phyloP scores from a whole-genome alignment of 106 monocot genomes.

The Allium sativum region DNA sequence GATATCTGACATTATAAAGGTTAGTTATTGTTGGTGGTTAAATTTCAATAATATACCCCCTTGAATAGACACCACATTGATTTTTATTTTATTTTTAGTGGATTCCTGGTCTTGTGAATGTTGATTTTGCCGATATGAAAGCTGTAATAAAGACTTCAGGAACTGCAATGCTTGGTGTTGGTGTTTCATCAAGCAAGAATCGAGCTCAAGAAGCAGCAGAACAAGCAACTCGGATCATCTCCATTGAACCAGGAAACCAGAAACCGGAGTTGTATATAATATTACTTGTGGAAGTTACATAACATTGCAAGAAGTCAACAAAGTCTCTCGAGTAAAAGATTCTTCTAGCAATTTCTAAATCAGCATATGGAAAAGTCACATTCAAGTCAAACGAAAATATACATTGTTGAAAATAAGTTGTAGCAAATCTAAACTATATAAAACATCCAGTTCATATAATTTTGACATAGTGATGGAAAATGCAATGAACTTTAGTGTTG shows the following conservation, averaged over 20 bases:
- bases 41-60: too few relatives aligned
- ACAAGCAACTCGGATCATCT: constrained; percentile 91
- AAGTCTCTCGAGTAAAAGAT: constrained; percentile 72
- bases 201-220: constrained; percentile 95
- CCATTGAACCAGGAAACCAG: constrained; percentile 82
- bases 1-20: constrained; percentile 94
- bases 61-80: too few relatives aligned
- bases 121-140: constrained; percentile 98
- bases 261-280: constrained; percentile 93
- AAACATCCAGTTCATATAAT: too few relatives aligned
- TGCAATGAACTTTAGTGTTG: too few relatives aligned
- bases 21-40: constrained; percentile 17
- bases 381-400: too few relatives aligned
- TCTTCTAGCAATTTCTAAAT: not conserved
- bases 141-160: constrained; percentile 95
- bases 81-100: constrained; percentile 11
- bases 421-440: too few relatives aligned
- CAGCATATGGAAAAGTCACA: too few relatives aligned
- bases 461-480: too few relatives aligned
- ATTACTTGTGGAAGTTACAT: constrained; percentile 95
- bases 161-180: constrained; percentile 98
- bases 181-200: constrained; percentile 91
- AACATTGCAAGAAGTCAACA: constrained; percentile 97
- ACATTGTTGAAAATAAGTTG: too few relatives aligned
- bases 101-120: constrained; percentile 96